Evolutionary conservation across 148 eudicot genomes (phyloP), one percentile per base, ranked within the genome.

Genomic region (Rhododendron molle): DNA sequence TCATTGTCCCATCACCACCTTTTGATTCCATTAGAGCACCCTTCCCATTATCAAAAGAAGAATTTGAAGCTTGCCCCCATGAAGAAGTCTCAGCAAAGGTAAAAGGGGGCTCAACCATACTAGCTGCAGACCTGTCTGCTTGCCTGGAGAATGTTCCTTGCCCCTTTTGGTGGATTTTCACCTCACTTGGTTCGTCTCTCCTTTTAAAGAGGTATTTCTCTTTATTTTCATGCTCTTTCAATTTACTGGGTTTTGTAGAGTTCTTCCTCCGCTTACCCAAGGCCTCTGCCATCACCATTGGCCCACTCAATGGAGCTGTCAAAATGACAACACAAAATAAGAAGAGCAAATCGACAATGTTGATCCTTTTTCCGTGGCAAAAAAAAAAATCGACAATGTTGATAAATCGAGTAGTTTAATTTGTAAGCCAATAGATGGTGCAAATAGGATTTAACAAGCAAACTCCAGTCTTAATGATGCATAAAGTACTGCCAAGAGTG

Each of bases 251-350:
- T 87, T 93, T 94, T 80, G 85, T 50, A 76, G 92, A 88, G 82
- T 81, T 88, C 88, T 93, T 93, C 87, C 87, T 90, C 83, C 6
- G 74, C 36, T 91, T 91, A 74, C 98, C 95, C 65, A 91, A 89
- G 85, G 94, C 81, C 81, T 96, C 99, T 23, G 98, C 97, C 81
- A 91, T 80, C 85, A 94, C 97, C 87, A 90, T 85, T 44, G 91
- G 95, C 83, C 99, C 98, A 91, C 97, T 95, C 87, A 92, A 88
- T 49, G 94, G 95, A 92, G 94, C 99, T 96, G 94, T 83, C 78
- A 87, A 85, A 83, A 84, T 78, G 36, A 87, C 23, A 79, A 47
- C 62, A 82, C 18, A 67, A 67, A 69, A 69, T 58, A 86, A 86
- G 34, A 79, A 81, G 56, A 90, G 49, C 69, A 83, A 62, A 46